These are phyloP conservation scores for Exophiala sp. DNA, from an alignment of 2,329 filamentous ascomycete species.

Conservation along the genomic window DNA sequence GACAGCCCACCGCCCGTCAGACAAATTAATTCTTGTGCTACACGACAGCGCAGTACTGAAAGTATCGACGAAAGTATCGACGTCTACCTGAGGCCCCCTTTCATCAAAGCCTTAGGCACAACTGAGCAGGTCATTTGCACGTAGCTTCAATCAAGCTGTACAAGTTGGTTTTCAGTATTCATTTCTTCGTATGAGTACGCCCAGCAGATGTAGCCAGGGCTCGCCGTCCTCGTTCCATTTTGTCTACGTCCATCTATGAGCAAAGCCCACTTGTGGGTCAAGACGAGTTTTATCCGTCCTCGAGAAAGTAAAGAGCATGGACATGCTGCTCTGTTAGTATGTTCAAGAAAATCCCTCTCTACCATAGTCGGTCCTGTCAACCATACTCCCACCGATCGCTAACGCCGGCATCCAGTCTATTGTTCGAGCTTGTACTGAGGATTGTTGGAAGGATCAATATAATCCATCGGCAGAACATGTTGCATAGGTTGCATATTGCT, in stretches of 20 bases:
- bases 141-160: too few relatives aligned
- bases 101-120: too few relatives aligned
- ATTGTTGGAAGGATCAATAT: constrained; percentile 23
- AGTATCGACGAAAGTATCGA: too few relatives aligned
- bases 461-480: constrained; percentile 29
- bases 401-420: constrained; percentile 25
- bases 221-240: background rate
- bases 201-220: background rate
- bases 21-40: too few relatives aligned
- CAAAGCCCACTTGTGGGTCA: background rate
- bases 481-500: constrained; percentile 29
- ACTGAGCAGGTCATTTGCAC: too few relatives aligned
- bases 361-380: background rate
- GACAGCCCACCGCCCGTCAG: too few relatives aligned
- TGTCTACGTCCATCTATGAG: constrained; percentile 7
- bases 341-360: background rate
- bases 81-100: too few relatives aligned
- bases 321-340: background rate
- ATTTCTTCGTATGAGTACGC: background rate
- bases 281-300: background rate
- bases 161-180: background rate
- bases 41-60: too few relatives aligned
- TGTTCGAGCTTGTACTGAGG: constrained; percentile 20
- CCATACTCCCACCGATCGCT: constrained; percentile 26
- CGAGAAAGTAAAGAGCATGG: background rate